Conservation (phyloP, 345 rosid species). For the Erucastrum elatum region DNA sequence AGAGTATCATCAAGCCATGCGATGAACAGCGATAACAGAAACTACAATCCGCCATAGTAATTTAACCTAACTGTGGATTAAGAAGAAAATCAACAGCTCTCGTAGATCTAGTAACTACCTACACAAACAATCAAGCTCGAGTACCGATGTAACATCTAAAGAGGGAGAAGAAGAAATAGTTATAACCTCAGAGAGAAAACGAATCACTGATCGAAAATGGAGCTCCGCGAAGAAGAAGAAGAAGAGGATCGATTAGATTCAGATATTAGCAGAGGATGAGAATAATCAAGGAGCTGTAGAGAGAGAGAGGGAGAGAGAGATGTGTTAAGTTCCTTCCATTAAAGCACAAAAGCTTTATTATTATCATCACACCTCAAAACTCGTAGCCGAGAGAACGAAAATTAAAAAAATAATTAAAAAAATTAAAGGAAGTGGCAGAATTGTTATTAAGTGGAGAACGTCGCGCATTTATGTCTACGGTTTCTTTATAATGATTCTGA, state of each 20-base stretch:
- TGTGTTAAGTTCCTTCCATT: conserved; percentile 60
- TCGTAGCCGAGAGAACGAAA: conserved; percentile 26
- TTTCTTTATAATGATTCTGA: conserved; percentile 17
- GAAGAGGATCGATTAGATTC: conserved; percentile 22
- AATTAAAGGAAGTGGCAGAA: conserved; percentile 27
- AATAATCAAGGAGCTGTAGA: conserved; percentile 35
- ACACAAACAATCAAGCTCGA: background rate
- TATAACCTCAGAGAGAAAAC: background rate
- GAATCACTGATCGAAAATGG: conserved; percentile 19
- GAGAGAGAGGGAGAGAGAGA: conserved; percentile 28
- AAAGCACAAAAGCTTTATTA: conserved; percentile 44
- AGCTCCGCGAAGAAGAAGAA: conserved; percentile 26
- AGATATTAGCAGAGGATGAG: conserved; percentile 15
- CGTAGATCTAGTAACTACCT: conserved; percentile 24
- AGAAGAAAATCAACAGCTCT: background rate
- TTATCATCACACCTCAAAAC: conserved; percentile 38
- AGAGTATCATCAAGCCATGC: background rate
- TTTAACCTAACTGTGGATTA: background rate
- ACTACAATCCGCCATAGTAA: conserved; percentile 6
- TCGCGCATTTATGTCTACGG: conserved; percentile 1
- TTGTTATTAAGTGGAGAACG: conserved; percentile 12
- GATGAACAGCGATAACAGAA: background rate
- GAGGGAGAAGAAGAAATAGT: background rate
- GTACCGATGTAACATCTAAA: background rate
- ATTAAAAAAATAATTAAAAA: background rate